Base-by-base conservation (phyloP, 108 stramenopile genomes). In the Fistulifera solaris region DNA sequence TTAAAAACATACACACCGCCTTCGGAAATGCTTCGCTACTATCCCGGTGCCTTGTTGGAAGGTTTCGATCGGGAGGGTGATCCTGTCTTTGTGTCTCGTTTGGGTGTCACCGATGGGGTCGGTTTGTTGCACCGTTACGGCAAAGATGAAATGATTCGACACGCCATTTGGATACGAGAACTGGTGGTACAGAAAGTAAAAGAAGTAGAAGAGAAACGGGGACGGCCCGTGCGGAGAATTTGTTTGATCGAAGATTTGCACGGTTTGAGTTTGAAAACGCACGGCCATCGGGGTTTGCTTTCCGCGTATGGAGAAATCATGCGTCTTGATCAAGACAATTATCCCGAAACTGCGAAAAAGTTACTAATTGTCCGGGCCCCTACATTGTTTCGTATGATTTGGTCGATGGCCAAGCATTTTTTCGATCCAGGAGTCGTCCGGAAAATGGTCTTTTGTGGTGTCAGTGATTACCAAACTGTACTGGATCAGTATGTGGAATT, bases 101-200 rank as follows among this genome's bases (percentile, higher is more conserved):
- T 45, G 2, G 62, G 62, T 14, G 54, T 31, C 5, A 27, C 54
- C 11, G 62, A 63, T 23, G 18, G 18, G 17, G 13, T 8, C 14
- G 54, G 44, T 6, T 27, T 63, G 43, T 13, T 63, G 14, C 40
- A 35, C 13, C 46, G 47, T 17, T 63, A 28, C 35, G 53, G 54
- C 4, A 22, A n/a, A 52, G 62, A 54, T 12, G 40, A 63, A 28
- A 44, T 63, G 62, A 38, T 63, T 21, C 21, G 41, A 21, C 52
- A 63, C 35, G 53, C 40, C 15, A 63, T 63, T 35, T 63, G 52
- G 51, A 27, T 53, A 4, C 62, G 62, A 12, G 62, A 63, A 48
- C 10, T 46, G 11, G 19, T 44, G 22, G 24, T 19, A 40, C 2
- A 11, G 11, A 43, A 45, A 8, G 12, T 62, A 1, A 18, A 62